Conservation (phyloP, 805 yeast genomes). For the Saccharomycopsis schoenii region DNA sequence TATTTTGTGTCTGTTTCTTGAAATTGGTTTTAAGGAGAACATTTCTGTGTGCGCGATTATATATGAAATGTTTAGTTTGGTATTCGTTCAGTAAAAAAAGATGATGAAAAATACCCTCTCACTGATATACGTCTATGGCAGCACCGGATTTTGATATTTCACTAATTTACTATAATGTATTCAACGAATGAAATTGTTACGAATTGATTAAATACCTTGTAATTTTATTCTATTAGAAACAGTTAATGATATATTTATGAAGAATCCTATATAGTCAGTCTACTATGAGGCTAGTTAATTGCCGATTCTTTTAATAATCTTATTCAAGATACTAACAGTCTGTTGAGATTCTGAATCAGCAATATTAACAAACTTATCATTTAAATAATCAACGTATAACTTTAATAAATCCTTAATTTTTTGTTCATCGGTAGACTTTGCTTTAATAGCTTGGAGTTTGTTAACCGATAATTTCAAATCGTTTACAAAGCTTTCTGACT, state of each 20-base stretch:
- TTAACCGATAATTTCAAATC: slow-evolving; percentile 61
- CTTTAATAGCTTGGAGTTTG: slow-evolving; percentile 52
- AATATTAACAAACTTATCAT: slow-evolving; percentile 2
- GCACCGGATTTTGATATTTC: too few species aligned
- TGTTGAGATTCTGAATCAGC: slow-evolving; percentile 14
- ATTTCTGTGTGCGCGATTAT: neutral
- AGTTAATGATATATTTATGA: neutral
- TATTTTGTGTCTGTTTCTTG: too few species aligned
- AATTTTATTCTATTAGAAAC: neutral
- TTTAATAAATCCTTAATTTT: slow-evolving; percentile 26
- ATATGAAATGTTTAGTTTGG: neutral
- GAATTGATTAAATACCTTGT: too few species aligned
- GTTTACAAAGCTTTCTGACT: slow-evolving; percentile 40
- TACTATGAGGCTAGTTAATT: neutral
- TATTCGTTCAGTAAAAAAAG: too few species aligned
- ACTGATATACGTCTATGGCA: too few species aligned
- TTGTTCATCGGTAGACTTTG: slow-evolving; percentile 25
- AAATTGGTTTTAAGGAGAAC: neutral
- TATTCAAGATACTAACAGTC: slow-evolving; percentile 22
- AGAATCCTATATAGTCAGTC: neutral
- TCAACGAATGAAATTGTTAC: too few species aligned
- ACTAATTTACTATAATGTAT: too few species aligned
- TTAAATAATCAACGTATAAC: slow-evolving; percentile 27
- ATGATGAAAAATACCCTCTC: too few species aligned
- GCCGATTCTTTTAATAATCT: slow-evolving; percentile 24